Base-by-base conservation (phyloP, 2,329 filamentous ascomycete genomes). In the Bisporella sp. region DNA sequence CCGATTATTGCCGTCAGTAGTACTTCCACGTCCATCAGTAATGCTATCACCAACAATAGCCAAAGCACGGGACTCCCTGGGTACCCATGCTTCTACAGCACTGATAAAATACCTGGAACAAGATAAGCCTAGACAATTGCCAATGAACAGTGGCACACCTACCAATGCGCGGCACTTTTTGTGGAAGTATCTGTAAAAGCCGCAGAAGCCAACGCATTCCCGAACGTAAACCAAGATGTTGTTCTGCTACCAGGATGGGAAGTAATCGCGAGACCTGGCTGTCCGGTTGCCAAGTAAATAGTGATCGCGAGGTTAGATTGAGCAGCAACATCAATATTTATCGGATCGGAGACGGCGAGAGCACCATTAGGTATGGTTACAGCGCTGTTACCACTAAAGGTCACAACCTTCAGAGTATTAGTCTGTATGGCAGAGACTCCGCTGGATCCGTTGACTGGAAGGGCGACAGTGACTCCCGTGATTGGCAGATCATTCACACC, bases 181-280 rank as follows among this genome's bases (percentile, higher is more conserved):
- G 62, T 60, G 61, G 13, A 49, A 7, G 62, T 49, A 13, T 72
- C 69, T 1, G 69, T 66, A 6, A 84, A 62, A n/a, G 74, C 72
- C 0, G 69, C 62, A 0, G 71, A 71, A 5, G 68, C 66, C 1
- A 79, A 73, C n/a, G 73, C 70, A 58, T 86, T 78, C 2, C 83
- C 83, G 7, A 68, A 65, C 39, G 74, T 71, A 64, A 82, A 75
- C 72, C 74, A 85, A 7, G 75, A 78, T 0, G 76, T 82, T 0
- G 81, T 84, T 5, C 82, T 73, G 57, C 78, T 83, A 5, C 82
- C 82, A 0, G 83, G 82, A 52, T 87, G 84, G 0, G 74, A 75
- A 0, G 82, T 86, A 49, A 87, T 81, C 31, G 67, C 71, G 49
- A 71, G 76, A 0, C 75, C 74, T 1, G 68, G 62, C 60, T 85